Conservation (phyloP, 2,329 filamentous ascomycete species). For the Fusarium chlamydosporum region DNA sequence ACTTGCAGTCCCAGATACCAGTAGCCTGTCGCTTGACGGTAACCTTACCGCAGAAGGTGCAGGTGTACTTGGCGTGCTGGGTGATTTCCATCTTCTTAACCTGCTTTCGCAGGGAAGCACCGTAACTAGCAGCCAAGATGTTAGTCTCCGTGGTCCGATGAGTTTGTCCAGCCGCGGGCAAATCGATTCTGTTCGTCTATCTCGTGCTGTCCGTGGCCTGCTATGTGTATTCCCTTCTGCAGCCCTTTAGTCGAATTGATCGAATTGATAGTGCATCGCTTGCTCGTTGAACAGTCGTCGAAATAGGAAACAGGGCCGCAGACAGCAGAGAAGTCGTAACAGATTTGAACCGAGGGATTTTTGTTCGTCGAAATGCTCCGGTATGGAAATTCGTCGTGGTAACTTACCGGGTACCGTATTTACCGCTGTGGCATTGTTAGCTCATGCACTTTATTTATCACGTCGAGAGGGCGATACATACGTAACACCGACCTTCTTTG, state of each 20-base stretch:
- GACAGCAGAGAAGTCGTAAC: slow-evolving; percentile 28
- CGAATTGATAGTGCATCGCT: slow-evolving; percentile 3
- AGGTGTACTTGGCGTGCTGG: slow-evolving; percentile 97
- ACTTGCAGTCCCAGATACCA: slow-evolving; percentile 97
- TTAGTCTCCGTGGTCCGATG: slow-evolving; percentile 49
- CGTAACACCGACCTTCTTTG: slow-evolving; percentile 97
- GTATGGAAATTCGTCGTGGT: slow-evolving; percentile 38
- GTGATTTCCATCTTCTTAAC: slow-evolving; percentile 99
- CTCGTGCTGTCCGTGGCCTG: slow-evolving; percentile 22
- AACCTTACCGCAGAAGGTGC: slow-evolving; percentile 99
- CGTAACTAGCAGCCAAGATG: slow-evolving; percentile 75
- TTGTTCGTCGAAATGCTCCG: slow-evolving; percentile 34
- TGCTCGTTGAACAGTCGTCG: slow-evolving; percentile 20
- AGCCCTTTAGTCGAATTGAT: slow-evolving; percentile 8
- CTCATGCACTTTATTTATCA: slow-evolving; percentile 33
- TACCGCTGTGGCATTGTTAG: slow-evolving; percentile 67
- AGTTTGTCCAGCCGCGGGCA: slow-evolving; percentile 14
- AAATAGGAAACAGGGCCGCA: slow-evolving; percentile 1
- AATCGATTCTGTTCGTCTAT: slow-evolving; percentile 13
- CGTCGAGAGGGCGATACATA: slow-evolving; percentile 53
- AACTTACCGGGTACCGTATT: slow-evolving; percentile 95
- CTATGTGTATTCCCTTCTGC: slow-evolving; percentile 12
- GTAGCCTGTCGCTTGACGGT: slow-evolving; percentile 91
- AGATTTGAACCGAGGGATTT: slow-evolving; percentile 24
- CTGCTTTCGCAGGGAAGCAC: slow-evolving; percentile 98